Evolutionary conservation across 345 rosid species (phyloP).

Genomic region (Arabis alpina): DNA sequence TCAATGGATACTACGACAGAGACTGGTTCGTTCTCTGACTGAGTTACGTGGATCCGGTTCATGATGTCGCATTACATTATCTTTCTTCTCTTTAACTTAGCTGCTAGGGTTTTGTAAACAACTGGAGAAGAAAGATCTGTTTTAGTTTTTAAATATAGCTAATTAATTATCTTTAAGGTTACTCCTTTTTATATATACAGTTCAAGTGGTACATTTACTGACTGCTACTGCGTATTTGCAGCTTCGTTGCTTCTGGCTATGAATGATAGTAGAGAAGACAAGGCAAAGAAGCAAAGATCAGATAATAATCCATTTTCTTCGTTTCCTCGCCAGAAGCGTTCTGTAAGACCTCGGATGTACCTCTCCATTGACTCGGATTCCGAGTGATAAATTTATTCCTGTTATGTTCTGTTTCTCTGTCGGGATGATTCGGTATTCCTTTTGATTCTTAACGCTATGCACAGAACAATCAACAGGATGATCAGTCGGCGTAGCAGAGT

Average conservation of each 20-base stretch:
- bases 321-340: constrained; percentile 87
- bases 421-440: constrained; percentile 49
- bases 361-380: constrained; percentile 85
- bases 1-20: constrained; percentile 64
- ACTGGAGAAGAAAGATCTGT: constrained; percentile 22
- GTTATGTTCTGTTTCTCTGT: constrained; percentile 32
- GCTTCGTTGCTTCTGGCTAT: constrained; percentile 80
- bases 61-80: constrained; percentile 18
- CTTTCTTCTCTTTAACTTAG: constrained; percentile 4
- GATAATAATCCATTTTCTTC: constrained; percentile 70
- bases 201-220: constrained; percentile 26
- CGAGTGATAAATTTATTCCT: constrained; percentile 48
- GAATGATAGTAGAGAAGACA: constrained; percentile 72
- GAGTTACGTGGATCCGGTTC: constrained; percentile 27
- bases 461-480: constrained; percentile 40
- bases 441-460: constrained; percentile 41
- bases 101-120: constrained; percentile 31
- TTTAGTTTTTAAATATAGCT: neutral
- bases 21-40: constrained; percentile 70
- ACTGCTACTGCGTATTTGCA: constrained; percentile 49
- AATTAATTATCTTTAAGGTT: constrained; percentile 11
- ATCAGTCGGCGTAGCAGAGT: constrained; percentile 30
- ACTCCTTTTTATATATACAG: neutral
- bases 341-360: constrained; percentile 74
- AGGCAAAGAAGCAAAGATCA: constrained; percentile 69